Evolutionary conservation across 2,329 filamentous ascomycete genomes (phyloP), one percentile per base, ranked within the genome.

Genomic region (Colletotrichum nymphaeae): DNA sequence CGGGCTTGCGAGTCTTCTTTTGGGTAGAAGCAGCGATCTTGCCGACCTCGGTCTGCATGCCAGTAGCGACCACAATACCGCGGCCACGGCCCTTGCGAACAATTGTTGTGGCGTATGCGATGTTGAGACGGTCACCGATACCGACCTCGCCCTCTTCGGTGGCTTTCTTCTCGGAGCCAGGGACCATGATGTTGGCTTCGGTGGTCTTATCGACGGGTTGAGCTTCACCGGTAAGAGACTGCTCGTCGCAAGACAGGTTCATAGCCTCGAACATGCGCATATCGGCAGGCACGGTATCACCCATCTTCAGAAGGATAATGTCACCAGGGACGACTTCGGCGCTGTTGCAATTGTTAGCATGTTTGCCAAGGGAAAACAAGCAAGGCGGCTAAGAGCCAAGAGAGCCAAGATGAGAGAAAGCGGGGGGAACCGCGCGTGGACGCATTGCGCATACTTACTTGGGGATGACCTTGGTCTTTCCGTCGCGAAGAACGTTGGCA

Each of bases 191-290:
- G 72, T 84, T 82, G 77, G 86, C 86, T 24, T 89, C 86, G 26
- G 88, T 84, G 56, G 88, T 86, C 84, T 95, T 93, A 79, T 91
- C 90, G 30, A 93, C 92, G 7, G 93, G 92, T 19, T 93, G 85
- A 4, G 93, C 93, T 81, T 95, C 93, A 78, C 93, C 93, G 7
- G 93, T 95, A 57, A 95, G 88, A 63, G 93, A 90, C 58, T 92
- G 92, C 81, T 95, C 93, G 77, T 97, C 94, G 78, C 93, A 94
- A 74, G 91, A 91, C 58, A 95, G 87, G 80, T 97, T 96, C 89
- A 95, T 93, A 72, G 88, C 89, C 78, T 94, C 92, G 76, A 93
- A 88, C 24, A 93, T 82, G 67, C 92, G 90, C 53, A 95, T 81
- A 78, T 95, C 93, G 49, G 93, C 93, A 11, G 93, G 93, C 53